Evolutionary conservation across 2,329 filamentous ascomycete species (phyloP), one percentile per base, ranked within the genome.

Genomic region (Neobulgaria alba): DNA sequence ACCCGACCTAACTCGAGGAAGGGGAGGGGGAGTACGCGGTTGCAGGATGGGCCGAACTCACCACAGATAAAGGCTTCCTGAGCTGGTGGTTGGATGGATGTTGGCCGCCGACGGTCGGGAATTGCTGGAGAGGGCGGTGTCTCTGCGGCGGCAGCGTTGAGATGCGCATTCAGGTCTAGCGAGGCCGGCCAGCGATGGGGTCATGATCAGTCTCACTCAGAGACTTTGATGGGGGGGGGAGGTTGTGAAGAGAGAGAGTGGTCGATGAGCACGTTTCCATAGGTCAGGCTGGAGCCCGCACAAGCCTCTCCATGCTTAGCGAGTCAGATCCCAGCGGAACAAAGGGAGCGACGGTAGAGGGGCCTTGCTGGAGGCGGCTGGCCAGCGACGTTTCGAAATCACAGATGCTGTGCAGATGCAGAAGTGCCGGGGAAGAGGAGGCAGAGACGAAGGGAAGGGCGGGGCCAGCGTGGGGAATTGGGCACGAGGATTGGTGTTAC

Each of bases 201-300:
- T n/a, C n/a, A n/a, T n/a, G n/a, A n/a, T n/a, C n/a, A n/a, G n/a
- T n/a, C n/a, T n/a, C n/a, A n/a, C n/a, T n/a, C n/a, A n/a, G n/a
- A n/a, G n/a, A n/a, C n/a, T n/a, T n/a, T n/a, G n/a, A n/a, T n/a
- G 23, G 23, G 7, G 7, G 12, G 23, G 7, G 12, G 12, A 26
- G 23, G 12, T 7, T 26, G 12, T 7, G 23, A 12, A 26, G 23
- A 26, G 23, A 26, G 12, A n/a, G n/a, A n/a, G 12, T 26, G 23
- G 23, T 7, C 23, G 7, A 7, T 31, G 39, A 42, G 39, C 39
- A 42, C 34, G 39, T 42, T 42, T 42, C 32, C 33, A 42, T 37
- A 36, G 33, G 39, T 18, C 29, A 12, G 15, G 29, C n/a, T 10
- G 19, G 21, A 10, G 9, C 23, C 38, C 19, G 32, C 37, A 32